Conservation (phyloP, 148 eudicot genomes). For the Cornus suecica region DNA sequence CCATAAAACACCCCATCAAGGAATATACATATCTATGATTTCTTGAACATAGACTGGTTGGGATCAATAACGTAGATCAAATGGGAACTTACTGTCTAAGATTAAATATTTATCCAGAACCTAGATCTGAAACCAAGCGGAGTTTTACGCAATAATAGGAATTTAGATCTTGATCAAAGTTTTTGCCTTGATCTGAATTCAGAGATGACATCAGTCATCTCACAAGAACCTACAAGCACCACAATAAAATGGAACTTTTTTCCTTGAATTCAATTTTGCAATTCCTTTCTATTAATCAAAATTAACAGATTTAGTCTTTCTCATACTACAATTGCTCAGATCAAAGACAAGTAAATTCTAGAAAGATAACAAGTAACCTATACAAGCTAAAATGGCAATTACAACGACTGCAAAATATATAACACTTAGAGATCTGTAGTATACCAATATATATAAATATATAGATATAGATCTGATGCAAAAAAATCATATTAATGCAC, state of each 20-base stretch:
- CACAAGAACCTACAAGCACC: no score
- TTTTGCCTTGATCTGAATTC: neutral
- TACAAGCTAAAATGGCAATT: neutral
- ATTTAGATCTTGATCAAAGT: neutral
- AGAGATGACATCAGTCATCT: no score
- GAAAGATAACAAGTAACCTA: neutral
- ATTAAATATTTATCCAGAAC: neutral
- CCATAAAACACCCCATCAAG: neutral
- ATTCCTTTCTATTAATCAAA: neutral
- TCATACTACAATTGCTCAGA: no score
- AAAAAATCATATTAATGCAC: constrained; percentile 1
- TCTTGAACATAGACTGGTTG: neutral
- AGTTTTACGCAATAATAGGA: no score
- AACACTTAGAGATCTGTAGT: constrained; percentile 10
- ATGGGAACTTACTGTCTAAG: neutral
- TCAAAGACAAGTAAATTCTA: no score
- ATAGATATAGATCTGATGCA: constrained; percentile 9
- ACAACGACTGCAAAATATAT: neutral
- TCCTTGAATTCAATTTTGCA: neutral
- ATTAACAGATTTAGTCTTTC: no score
- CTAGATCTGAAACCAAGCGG: neutral
- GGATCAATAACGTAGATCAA: neutral
- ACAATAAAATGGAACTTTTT: no score
- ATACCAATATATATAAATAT: no score
- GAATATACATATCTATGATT: neutral